Base-by-base conservation (phyloP, 768 basidiomycete genomes). In the Tubosaeta brunneosetosa region DNA sequence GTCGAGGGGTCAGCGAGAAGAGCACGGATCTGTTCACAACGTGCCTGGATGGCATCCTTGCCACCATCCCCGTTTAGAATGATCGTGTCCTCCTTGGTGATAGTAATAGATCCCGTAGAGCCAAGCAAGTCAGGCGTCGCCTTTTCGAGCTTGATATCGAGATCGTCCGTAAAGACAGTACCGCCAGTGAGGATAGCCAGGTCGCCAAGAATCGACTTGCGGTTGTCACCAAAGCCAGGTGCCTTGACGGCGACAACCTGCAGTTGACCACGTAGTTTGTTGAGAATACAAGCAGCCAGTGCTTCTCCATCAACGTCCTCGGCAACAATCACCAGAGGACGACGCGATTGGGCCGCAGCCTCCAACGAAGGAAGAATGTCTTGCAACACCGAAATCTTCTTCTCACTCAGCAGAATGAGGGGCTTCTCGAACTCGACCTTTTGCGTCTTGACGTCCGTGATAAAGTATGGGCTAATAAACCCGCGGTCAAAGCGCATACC, bases 401-500 rank as follows among this genome's bases (percentile, higher is more conserved):
- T 97, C 77, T 99, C 95, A 52, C 85, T 88, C 49, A 99, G 80
- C 42, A 98, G 84, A 64, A 98, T 86, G 63, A 86, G 74, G 14
- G 95, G 95, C 74, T 97, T 98, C 77, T 99, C 95, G 58, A 97
- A 89, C 70, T 98, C 94, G 76, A 88, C 88, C 70, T 89, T 92
- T 70, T 97, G 95, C 41, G 81, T 66, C 82, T 98, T 97, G 78
- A 94, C 89, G 75, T 99, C 93, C 59, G 95, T 98, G 73, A 99
- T 85, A 71, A 98, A 97, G 82, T 97, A 97, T 0, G 94, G 92
- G 1, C 91, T 93, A 74, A 97, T 95, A 81, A 83, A 99, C 19
- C 95, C 95, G 49, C 95, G 89, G 82, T 99, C 95, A 75, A 99
- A 97, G 65, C 94, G 86, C 95, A 99, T 99, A 72, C 95, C 95